These are phyloP conservation scores for Gynostemma pentaphyllum DNA, from an alignment of 306 rosid species.

Conservation along the genomic window DNA sequence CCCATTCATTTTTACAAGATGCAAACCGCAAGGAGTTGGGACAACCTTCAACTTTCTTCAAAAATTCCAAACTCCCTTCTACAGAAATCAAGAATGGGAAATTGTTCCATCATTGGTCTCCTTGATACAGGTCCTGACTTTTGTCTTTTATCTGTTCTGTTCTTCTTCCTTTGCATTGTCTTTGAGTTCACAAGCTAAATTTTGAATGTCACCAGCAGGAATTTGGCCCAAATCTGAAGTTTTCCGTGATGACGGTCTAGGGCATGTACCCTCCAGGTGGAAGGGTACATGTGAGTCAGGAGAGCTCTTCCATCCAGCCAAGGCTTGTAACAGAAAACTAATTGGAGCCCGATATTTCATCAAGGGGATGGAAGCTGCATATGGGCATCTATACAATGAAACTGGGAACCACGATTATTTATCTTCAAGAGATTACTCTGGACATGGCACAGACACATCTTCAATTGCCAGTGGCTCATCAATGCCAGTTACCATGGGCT, in stretches of 20 bases:
- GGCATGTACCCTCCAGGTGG: slow-evolving; percentile 38
- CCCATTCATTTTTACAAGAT: slow-evolving; percentile 25
- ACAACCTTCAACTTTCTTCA: slow-evolving; percentile 30
- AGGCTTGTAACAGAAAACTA: slow-evolving; percentile 27
- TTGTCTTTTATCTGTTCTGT: background rate
- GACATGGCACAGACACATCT: slow-evolving; percentile 44
- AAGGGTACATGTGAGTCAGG: slow-evolving; percentile 31
- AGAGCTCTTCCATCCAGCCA: slow-evolving; percentile 16
- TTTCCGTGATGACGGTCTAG: slow-evolving; percentile 29
- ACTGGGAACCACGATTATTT: slow-evolving; percentile 14
- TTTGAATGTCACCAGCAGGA: slow-evolving; percentile 15
- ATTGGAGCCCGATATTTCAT: slow-evolving; percentile 41
- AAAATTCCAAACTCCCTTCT: slow-evolving; percentile 11
- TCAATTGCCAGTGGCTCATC: slow-evolving; percentile 31
- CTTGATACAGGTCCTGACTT: slow-evolving; percentile 30
- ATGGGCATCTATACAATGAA: slow-evolving; percentile 21
- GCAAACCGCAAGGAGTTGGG: slow-evolving; percentile 46
- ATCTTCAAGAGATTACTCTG: slow-evolving; percentile 27
- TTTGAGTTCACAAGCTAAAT: background rate
- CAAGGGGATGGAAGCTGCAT: slow-evolving; percentile 33
- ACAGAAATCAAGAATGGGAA: slow-evolving; percentile 23
- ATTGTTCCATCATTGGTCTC: slow-evolving; percentile 28
- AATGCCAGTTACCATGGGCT: slow-evolving; percentile 33
- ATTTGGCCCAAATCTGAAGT: slow-evolving; percentile 38
- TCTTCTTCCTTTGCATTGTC: background rate